These are phyloP conservation scores for Psilocybe cyanescens DNA, from an alignment of 768 basidiomycete genomes.

Conservation along the genomic window DNA sequence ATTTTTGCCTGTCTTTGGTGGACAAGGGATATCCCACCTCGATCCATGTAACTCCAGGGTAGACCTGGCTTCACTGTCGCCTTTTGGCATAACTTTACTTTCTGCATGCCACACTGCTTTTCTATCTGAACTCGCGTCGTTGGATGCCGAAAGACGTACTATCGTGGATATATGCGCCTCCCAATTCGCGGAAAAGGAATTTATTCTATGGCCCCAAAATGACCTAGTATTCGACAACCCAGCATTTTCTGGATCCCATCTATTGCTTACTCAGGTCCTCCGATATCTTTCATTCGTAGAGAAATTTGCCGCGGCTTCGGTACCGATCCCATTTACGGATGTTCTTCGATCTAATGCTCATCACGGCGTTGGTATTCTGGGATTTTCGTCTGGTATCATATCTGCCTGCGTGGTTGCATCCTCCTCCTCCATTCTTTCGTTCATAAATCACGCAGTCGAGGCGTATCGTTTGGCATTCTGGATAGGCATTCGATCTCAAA, in stretches of 20 bases:
- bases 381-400: constrained; percentile 62
- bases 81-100: constrained; percentile 47
- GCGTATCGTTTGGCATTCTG: constrained; percentile 55
- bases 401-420: constrained; percentile 54
- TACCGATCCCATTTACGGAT: constrained; percentile 25
- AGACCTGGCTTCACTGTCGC: constrained; percentile 32
- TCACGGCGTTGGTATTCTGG: constrained; percentile 43
- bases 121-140: constrained; percentile 47
- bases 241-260: constrained; percentile 47
- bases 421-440: constrained; percentile 41
- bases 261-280: constrained; percentile 56
- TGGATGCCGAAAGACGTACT: constrained; percentile 41
- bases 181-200: constrained; percentile 45
- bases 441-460: constrained; percentile 47
- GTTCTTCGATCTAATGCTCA: constrained; percentile 36
- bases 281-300: constrained; percentile 53
- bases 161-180: constrained; percentile 40
- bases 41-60: constrained; percentile 23
- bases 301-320: constrained; percentile 1
- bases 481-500: constrained; percentile 51
- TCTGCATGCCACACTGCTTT: constrained; percentile 56
- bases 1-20: constrained; percentile 56
- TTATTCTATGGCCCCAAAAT: constrained; percentile 41
- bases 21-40: constrained; percentile 49
- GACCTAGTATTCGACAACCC: constrained; percentile 46